A percentile compares a stretch with the other conserved stretches of the same genome.
phyloP scores from a whole-genome alignment of 2,329 filamentous ascomycete species.

The Exophiala spinifera region DNA sequence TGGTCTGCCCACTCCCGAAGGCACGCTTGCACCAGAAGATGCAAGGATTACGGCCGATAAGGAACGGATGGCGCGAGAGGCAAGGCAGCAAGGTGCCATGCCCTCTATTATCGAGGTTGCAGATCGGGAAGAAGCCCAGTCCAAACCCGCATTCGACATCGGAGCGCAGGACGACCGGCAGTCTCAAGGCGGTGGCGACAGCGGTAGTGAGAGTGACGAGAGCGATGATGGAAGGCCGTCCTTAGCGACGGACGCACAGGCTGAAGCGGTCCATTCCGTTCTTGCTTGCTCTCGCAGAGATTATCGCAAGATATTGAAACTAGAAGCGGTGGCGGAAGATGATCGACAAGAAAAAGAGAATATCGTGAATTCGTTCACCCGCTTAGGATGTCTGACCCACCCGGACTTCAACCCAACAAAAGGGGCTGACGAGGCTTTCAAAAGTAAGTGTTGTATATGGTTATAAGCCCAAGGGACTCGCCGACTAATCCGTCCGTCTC shows the following conservation, averaged over 20 bases:
- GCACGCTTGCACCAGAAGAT: slow-evolving; percentile 1
- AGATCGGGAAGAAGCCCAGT: not conserved
- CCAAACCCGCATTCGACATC: slow-evolving; percentile 3
- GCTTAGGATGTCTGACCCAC: not conserved
- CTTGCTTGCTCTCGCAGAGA: not conserved
- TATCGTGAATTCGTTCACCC: too few relatives aligned
- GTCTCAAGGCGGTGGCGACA: too few relatives aligned
- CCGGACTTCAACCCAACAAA: not conserved
- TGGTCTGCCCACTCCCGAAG: slow-evolving; percentile 1
- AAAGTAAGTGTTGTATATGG: not conserved
- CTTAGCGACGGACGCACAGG: not conserved
- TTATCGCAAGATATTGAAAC: not conserved
- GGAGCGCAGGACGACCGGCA: not conserved
- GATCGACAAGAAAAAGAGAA: too few relatives aligned
- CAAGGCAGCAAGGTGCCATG: not conserved
- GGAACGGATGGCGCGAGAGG: not conserved
- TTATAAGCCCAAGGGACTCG: not conserved
- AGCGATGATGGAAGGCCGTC: not conserved
- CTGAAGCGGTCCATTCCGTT: not conserved
- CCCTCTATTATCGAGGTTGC: not conserved
- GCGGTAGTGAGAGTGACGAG: not conserved
- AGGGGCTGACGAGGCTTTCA: not conserved
- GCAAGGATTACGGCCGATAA: slow-evolving; percentile 1
- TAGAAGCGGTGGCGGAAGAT: not conserved
- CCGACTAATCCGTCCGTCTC: too few relatives aligned